Evolutionary conservation across 108 stramenopile genomes (phyloP), one percentile per base, ranked within the genome.

Genomic region (Cyclotella atomus): DNA sequence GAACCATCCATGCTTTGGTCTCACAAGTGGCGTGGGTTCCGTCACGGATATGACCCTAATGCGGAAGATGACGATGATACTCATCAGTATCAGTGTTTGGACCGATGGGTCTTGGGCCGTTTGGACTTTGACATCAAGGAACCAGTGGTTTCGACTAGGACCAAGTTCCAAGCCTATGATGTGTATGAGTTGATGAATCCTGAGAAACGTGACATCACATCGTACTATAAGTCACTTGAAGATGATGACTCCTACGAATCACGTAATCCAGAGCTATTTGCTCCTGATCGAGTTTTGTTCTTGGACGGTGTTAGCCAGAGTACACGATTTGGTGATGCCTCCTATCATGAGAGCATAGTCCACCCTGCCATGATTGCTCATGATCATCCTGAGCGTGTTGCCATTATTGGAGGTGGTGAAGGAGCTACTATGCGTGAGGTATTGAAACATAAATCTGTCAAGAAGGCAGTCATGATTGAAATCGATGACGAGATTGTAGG

Each of bases 351-450:
- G 78, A 65, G 81, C 5, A 78, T 97, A 8, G 95, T 97, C 4
- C 97, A 97, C 56, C 97, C 97, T 8, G 93, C 88, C n/a, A 90
- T 97, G 92, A 85, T 97, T 60, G 67, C 91, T 15, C 97, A 97
- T 68, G 64, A 82, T 1, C 77, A 90, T 71, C 97, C 98, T 16
- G 84, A 88, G 69, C 83, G 87, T 9, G 96, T 98, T 45, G 92
- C 89, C 25, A 95, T 98, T 46, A 85, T 97, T 59, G 95, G 95
- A 16, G 96, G 97, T 12, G 98, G 96, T 17, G 96, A 97, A 83
- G 92, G 95, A 16, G 89, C 91, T 6, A 89, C 91, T 7, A 70
- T 92, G 32, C 82, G 91, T 19, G 91, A 92, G 66, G 84, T 96
- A 46, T 64, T 96, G 25, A 91, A 91, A 72, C 95, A 96, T 76